Evolutionary conservation across 306 rosid genomes (phyloP), one percentile per base, ranked within the genome.

Genomic region (Castanopsis chinensis): DNA sequence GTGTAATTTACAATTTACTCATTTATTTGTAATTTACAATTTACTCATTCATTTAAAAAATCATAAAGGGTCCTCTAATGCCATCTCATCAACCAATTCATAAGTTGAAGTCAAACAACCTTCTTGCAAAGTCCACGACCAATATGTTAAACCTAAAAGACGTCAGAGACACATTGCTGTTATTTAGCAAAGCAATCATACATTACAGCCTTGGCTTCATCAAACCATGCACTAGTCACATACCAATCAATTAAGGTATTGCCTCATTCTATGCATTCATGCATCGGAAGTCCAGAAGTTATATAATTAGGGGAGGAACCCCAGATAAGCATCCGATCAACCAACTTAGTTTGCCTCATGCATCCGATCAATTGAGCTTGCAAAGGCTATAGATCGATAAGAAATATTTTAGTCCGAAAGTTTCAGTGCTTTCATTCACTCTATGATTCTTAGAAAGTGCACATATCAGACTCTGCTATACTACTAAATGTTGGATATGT

Each of bases 381-480:
- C 97, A 90, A 18, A 91, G 95, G 58, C 92, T 98, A 79, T 81
- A 88, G 77, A 92, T 86, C 92, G 94, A 95, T 92, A 81, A 92
- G 78, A 81, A 90, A 83, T 25, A 97, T 92, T 92, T 78, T 95
- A 97, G 78, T 91, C 98, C 72, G 91, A 83, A 53, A 95, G 91
- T 71, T 41, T 86, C 84, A 81, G 17, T 12, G 97, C 96, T 2
- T 67, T 95, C 98, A 80, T 58, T 88, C 53, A 87, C 93, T 64
- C 90, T 84, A 33, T 85, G 84, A 79, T 70, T 92, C 82, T 83
- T 86, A 23, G 91, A 85, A 21, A 88, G 92, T 30, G 96, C 88
- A 56, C 92, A 96, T 84, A 95, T 92, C 59, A 95, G 69, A 63
- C 95, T 94, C 69, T 94, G 97, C 80, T 94, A 94, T 79, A 95